Evolutionary conservation across 1,284 basidiomycete genomes (phyloP).

Genomic region (Ganoderma boninense): DNA sequence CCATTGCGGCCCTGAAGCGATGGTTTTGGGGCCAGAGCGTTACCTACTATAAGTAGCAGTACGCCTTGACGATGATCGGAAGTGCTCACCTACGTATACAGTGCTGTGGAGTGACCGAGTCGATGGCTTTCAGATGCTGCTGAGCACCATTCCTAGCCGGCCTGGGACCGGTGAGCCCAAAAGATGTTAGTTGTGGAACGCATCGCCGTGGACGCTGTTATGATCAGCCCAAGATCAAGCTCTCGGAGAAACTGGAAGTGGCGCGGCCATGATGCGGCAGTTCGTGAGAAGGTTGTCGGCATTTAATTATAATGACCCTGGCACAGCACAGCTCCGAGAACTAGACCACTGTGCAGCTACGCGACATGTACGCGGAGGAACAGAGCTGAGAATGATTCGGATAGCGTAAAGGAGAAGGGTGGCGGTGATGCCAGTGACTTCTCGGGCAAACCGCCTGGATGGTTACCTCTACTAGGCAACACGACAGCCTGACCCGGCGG

Average conservation of each 20-base stretch:
- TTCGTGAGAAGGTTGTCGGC: not conserved
- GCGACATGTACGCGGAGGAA: not conserved
- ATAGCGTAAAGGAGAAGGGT: not conserved
- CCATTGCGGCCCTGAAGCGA: not conserved
- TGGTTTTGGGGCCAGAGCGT: not conserved
- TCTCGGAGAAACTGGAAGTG: not conserved
- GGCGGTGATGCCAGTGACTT: no score
- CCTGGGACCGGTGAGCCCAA: not conserved
- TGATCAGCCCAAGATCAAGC: not conserved
- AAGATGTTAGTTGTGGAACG: not conserved
- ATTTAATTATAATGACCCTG: not conserved
- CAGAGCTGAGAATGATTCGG: not conserved
- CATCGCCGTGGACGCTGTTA: not conserved
- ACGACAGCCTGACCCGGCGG: not conserved
- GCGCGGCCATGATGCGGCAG: not conserved
- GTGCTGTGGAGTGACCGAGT: not conserved
- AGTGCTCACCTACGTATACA: not conserved
- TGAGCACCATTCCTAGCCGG: not conserved
- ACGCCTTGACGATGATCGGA: not conserved
- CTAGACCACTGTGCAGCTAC: not conserved
- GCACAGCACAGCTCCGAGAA: not conserved
- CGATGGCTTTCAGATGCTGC: not conserved
- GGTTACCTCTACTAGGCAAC: not conserved
- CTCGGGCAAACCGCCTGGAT: not conserved
- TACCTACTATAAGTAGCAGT: not conserved